Evolutionary conservation across 441 rosid species (phyloP).

Genomic region (Populus hybrid): DNA sequence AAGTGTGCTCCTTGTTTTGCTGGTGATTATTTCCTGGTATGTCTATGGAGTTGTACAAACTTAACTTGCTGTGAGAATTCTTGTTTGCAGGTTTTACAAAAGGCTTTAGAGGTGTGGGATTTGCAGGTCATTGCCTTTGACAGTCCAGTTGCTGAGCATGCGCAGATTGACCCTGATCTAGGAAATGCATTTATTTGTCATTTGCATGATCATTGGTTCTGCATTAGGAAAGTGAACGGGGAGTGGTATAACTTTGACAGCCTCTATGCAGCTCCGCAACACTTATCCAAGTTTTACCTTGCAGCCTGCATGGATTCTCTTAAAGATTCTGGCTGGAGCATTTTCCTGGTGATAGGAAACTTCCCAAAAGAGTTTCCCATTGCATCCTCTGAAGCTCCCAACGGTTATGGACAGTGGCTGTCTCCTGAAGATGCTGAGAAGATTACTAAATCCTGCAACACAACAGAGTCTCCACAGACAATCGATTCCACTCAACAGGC

Average conservation of each 20-base stretch:
- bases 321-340: slow-evolving; percentile 88
- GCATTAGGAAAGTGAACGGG: slow-evolving; percentile 83
- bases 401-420: slow-evolving; percentile 85
- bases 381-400: slow-evolving; percentile 64
- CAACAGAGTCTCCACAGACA: slow-evolving; percentile 29
- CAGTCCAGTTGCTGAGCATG: slow-evolving; percentile 88
- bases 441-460: slow-evolving; percentile 62
- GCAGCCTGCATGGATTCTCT: slow-evolving; percentile 83
- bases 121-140: slow-evolving; percentile 82
- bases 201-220: slow-evolving; percentile 94
- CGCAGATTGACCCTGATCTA: slow-evolving; percentile 82
- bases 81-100: slow-evolving; percentile 68
- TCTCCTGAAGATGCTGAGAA: slow-evolving; percentile 84
- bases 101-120: slow-evolving; percentile 94
- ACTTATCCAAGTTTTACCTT: slow-evolving; percentile 84
- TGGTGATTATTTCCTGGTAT: slow-evolving; percentile 11
- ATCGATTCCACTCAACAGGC: slow-evolving; percentile 33
- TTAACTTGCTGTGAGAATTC: neutral
- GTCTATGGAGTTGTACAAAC: neutral
- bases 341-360: slow-evolving; percentile 81
- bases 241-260: slow-evolving; percentile 98
- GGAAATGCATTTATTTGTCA: slow-evolving; percentile 92
- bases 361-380: slow-evolving; percentile 82
- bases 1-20: neutral
- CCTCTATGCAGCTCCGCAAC: slow-evolving; percentile 79